These are phyloP conservation scores for Fusarium siculi DNA, from an alignment of 2,329 filamentous ascomycete species.

Conservation along the genomic window DNA sequence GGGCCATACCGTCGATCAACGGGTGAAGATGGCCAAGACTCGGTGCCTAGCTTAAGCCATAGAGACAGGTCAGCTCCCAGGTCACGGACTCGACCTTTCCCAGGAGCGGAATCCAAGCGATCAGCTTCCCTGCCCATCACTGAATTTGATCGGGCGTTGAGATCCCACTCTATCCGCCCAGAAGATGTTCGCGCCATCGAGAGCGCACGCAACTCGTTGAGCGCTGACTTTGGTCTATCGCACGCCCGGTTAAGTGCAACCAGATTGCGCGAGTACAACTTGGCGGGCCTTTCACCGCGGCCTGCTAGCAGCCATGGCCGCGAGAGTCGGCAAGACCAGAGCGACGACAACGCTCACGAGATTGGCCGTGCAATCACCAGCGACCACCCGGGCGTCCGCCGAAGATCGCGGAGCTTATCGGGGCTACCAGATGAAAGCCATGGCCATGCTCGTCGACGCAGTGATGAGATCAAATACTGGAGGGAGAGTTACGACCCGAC, in stretches of 20 bases:
- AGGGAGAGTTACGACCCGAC: conserved; percentile 67
- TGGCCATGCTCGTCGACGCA: conserved; percentile 60
- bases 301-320: conserved; percentile 70
- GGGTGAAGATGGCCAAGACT: conserved; percentile 30
- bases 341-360: conserved; percentile 59
- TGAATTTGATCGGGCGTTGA: conserved; percentile 68
- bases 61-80: conserved; percentile 38
- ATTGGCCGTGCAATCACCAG: conserved; percentile 73
- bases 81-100: conserved; percentile 55
- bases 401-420: conserved; percentile 69
- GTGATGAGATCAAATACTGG: conserved; percentile 73
- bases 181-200: conserved; percentile 65
- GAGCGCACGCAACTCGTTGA: conserved; percentile 64
- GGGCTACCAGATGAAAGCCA: conserved; percentile 57
- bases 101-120: conserved; percentile 59
- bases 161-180: conserved; percentile 69
- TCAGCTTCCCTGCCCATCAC: conserved; percentile 69
- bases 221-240: conserved; percentile 54
- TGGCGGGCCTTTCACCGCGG: conserved; percentile 67
- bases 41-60: conserved; percentile 23
- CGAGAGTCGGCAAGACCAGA: conserved; percentile 52
- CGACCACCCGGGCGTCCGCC: conserved; percentile 59
- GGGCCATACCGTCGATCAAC: conserved; percentile 34
- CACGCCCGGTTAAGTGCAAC: conserved; percentile 47
- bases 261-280: conserved; percentile 52